phyloP scores from a whole-genome alignment of 306 rosid genomes.

The Vigna trinervia region DNA sequence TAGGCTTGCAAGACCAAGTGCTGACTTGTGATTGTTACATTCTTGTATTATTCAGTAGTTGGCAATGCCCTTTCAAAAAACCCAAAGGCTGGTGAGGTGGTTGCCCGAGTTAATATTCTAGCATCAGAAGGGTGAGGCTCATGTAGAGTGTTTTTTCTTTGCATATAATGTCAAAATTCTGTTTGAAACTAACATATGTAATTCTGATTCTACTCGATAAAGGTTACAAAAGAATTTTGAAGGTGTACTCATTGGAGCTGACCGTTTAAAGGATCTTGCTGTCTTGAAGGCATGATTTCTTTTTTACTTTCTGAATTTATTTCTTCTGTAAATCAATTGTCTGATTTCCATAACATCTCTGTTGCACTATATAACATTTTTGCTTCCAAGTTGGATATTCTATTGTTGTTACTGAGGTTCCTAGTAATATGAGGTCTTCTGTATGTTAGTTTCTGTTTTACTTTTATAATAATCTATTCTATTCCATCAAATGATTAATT shows the following conservation, averaged over 20 bases:
- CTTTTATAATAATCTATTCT: neutral
- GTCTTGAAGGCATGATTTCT: constrained; percentile 69
- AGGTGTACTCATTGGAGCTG: constrained; percentile 92
- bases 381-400: constrained; percentile 38
- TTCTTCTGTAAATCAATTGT: neutral
- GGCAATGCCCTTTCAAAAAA: constrained; percentile 94
- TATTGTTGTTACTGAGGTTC: neutral
- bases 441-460: constrained; percentile 7
- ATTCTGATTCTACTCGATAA: constrained; percentile 48
- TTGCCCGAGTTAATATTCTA: constrained; percentile 88
- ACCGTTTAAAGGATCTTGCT: constrained; percentile 97
- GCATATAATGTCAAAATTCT: neutral
- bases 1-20: constrained; percentile 11
- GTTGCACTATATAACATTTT: constrained; percentile 19
- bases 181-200: neutral
- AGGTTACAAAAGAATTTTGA: constrained; percentile 91
- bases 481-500: constrained; percentile 9
- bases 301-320: constrained; percentile 30
- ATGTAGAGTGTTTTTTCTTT: constrained; percentile 25
- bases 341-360: neutral
- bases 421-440: too few species aligned
- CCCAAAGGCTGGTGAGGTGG: constrained; percentile 82
- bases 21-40: constrained; percentile 39
- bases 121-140: constrained; percentile 86
- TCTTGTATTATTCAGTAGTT: constrained; percentile 64